phyloP scores from a whole-genome alignment of 2,329 filamentous ascomycete genomes.

The Nemania diffusa region DNA sequence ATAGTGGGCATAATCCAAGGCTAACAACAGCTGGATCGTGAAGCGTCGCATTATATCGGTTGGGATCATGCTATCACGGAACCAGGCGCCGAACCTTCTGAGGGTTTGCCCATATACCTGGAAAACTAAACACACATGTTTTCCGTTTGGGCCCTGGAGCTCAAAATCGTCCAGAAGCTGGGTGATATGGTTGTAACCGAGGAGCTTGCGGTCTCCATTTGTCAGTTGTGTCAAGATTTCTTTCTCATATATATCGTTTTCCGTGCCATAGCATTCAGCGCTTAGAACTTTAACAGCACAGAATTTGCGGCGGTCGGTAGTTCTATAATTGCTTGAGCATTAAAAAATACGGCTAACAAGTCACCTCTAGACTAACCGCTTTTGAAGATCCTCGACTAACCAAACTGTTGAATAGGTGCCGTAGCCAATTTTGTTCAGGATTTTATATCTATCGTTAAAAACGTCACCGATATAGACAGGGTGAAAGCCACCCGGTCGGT shows the following conservation, averaged over 20 bases:
- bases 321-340: neutral
- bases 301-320: conserved; percentile 1
- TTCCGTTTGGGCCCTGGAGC: conserved; percentile 41
- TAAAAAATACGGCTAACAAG: no score
- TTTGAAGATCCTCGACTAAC: conserved; percentile 26
- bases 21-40: conserved; percentile 40
- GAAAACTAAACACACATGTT: conserved; percentile 43
- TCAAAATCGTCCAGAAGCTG: conserved; percentile 43
- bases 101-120: conserved; percentile 43
- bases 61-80: conserved; percentile 36
- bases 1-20: conserved; percentile 44
- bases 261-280: conserved; percentile 32
- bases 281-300: conserved; percentile 35
- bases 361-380: neutral
- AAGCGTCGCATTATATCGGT: conserved; percentile 39
- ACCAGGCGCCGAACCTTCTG: conserved; percentile 27
- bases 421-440: conserved; percentile 37
- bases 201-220: conserved; percentile 3
- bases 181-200: conserved; percentile 39
- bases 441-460: conserved; percentile 32
- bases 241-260: conserved; percentile 35
- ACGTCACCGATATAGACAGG: conserved; percentile 40
- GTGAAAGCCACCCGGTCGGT: conserved; percentile 31
- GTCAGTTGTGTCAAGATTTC: conserved; percentile 38
- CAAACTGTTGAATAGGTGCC: conserved; percentile 32